Conservation (phyloP, 495 filamentous ascomycete species). For the Ramalina peruviana region DNA sequence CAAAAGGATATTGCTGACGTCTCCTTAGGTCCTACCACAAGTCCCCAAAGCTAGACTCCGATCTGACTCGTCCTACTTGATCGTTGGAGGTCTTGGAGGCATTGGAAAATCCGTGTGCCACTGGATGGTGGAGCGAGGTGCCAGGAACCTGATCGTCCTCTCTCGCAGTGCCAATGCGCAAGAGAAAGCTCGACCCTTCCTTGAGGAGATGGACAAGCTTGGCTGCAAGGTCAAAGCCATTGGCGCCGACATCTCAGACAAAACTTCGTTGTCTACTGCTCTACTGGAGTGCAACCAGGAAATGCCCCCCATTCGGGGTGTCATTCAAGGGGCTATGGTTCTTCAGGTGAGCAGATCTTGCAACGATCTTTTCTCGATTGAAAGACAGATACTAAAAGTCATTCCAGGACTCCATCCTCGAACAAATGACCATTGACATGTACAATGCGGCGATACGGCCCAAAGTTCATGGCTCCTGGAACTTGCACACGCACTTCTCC, state of each 20-base stretch:
- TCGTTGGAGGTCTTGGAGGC: conserved; percentile 30
- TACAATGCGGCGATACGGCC: conserved; percentile 24
- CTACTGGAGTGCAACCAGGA: neutral
- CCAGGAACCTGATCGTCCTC: conserved; percentile 34
- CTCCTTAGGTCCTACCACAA: neutral
- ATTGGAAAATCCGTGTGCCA: conserved; percentile 43
- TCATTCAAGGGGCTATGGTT: conserved; percentile 27
- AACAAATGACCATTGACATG: conserved; percentile 29
- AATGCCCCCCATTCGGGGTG: conserved; percentile 23
- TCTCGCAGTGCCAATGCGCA: conserved; percentile 13
- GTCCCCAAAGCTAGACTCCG: conserved; percentile 4
- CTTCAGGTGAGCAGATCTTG: conserved; percentile 8
- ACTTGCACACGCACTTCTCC: conserved; percentile 30
- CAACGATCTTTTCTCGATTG: neutral
- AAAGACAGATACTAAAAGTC: neutral
- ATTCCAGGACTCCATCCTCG: conserved; percentile 25
- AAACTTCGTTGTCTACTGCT: conserved; percentile 11
- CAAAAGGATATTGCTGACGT: neutral
- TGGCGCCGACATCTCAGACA: conserved; percentile 29
- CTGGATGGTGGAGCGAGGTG: conserved; percentile 41
- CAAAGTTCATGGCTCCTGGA: conserved; percentile 36
- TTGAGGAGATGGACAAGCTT: conserved; percentile 5
- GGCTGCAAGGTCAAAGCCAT: conserved; percentile 19
- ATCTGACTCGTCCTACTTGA: conserved; percentile 19
- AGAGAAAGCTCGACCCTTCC: conserved; percentile 1